These are phyloP conservation scores for Anethum foeniculum DNA, from an alignment of 140 eudicot species.

Conservation along the genomic window DNA sequence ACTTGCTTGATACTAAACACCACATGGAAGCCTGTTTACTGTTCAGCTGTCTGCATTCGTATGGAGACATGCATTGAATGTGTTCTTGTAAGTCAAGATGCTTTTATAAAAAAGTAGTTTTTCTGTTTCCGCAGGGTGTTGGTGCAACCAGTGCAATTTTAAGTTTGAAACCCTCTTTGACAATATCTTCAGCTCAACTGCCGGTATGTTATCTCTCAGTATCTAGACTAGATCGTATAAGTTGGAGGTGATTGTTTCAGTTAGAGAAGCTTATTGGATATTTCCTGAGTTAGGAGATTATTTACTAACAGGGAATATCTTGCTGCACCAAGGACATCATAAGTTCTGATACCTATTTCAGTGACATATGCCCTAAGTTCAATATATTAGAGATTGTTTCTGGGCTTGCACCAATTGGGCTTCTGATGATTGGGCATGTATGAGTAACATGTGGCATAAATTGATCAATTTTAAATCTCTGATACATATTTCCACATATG, in stretches of 20 bases:
- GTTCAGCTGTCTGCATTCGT: conserved; percentile 11
- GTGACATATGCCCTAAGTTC: not conserved
- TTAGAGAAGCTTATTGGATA: conserved; percentile 2
- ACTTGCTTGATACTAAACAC: not conserved
- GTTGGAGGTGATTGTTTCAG: conserved; percentile 12
- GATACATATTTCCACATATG: not conserved
- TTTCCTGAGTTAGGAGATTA: not conserved
- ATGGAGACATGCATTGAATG: conserved; percentile 1
- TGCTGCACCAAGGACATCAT: not conserved
- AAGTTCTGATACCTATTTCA: not conserved
- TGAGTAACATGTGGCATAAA: not conserved
- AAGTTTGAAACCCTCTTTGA: conserved; percentile 59
- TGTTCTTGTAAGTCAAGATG: not conserved
- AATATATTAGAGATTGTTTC: not conserved
- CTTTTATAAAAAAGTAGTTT: conserved; percentile 14
- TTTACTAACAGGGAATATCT: not conserved
- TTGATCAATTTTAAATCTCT: not conserved
- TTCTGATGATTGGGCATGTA: not conserved
- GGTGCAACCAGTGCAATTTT: conserved; percentile 57
- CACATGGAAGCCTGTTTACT: conserved; percentile 13
- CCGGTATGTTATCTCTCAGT: conserved; percentile 55
- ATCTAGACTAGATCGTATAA: conserved; percentile 11
- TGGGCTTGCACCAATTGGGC: conserved; percentile 1
- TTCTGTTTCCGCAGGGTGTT: conserved; percentile 41
- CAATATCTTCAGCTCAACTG: conserved; percentile 46